These are phyloP conservation scores for Cyclotella baltica DNA, from an alignment of 108 stramenopile genomes.

Conservation along the genomic window DNA sequence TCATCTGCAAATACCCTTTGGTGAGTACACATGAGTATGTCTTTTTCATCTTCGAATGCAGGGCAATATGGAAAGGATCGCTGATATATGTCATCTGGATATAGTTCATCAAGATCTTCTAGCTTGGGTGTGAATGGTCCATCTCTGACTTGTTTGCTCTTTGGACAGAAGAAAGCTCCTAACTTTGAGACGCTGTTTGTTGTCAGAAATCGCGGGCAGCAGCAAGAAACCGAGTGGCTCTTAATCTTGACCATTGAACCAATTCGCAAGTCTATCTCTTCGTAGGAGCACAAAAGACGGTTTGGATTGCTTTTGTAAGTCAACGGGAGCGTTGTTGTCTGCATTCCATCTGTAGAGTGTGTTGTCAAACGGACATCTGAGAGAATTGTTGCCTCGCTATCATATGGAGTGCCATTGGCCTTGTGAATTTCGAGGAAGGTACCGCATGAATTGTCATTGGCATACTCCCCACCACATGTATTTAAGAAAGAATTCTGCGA, in stretches of 20 bases:
- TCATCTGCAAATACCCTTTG: slow-evolving; percentile 37
- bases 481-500: slow-evolving; percentile 55
- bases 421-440: slow-evolving; percentile 66
- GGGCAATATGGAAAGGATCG: slow-evolving; percentile 53
- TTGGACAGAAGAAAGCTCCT: slow-evolving; percentile 57
- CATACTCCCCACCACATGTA: slow-evolving; percentile 52
- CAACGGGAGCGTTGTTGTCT: slow-evolving; percentile 55
- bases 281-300: slow-evolving; percentile 56
- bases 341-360: slow-evolving; percentile 34
- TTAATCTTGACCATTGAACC: slow-evolving; percentile 56
- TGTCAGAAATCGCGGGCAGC: slow-evolving; percentile 51
- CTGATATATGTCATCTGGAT: slow-evolving; percentile 27
- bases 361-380: slow-evolving; percentile 46
- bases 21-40: slow-evolving; percentile 52
- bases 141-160: slow-evolving; percentile 28
- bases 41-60: slow-evolving; percentile 37
- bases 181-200: slow-evolving; percentile 22
- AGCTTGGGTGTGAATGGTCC: slow-evolving; percentile 47
- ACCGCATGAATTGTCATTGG: slow-evolving; percentile 53
- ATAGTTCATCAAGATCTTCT: slow-evolving; percentile 33
- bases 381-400: slow-evolving; percentile 47
- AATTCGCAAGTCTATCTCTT: slow-evolving; percentile 36
- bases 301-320: slow-evolving; percentile 52
- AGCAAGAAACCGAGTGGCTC: slow-evolving; percentile 29
- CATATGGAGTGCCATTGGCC: slow-evolving; percentile 48